Evolutionary conservation across 345 rosid species (phyloP), one percentile per base, ranked within the genome.

Genomic region (Boechera divaricarpa): DNA sequence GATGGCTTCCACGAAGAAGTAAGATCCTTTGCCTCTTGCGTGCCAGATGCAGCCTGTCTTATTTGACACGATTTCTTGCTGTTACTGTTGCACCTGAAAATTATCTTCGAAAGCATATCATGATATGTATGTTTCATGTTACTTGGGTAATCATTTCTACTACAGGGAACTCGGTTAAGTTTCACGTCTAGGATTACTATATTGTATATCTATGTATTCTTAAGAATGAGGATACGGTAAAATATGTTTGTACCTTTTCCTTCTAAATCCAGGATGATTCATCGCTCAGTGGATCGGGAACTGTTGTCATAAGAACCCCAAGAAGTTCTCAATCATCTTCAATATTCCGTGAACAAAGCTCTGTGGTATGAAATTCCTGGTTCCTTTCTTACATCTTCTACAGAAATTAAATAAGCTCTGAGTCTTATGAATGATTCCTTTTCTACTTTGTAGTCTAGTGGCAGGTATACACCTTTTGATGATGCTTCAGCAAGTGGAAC

Each of bases 401-500:
- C 52, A 47, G 76, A 21, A 15, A 45, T 45, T 13, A 1, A 5
- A 12, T 5, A 44, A 13, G 16, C 48, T 15, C 6, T 5, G 49
- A 5, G 29, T 56, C 11, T 32, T 70, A 6, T 63, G 45, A 79
- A 52, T 79, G 79, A 77, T 82, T 78, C 55, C 74, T 45, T 66
- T 81, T 70, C 54, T 84, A 47, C 61, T 76, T 49, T 90, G 88
- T 82, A 94, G 98, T 87, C 93, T 85, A 86, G 88, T 77, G 70
- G 86, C 77, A 67, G 81, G 62, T 74, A 78, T 71, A 68, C 89
- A 66, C 84, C 90, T 74, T 59, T 74, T 77, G 95, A 88, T 81
- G 97, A 92, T 84, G 87, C 87, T 82, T 92, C 97, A 81, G 76
- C 91, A 42, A 89, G 91, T 87, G 93, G 97, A 80, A 94, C 97